phyloP scores from a whole-genome alignment of 1,284 basidiomycete species.

The Phenoliferia sp. region DNA sequence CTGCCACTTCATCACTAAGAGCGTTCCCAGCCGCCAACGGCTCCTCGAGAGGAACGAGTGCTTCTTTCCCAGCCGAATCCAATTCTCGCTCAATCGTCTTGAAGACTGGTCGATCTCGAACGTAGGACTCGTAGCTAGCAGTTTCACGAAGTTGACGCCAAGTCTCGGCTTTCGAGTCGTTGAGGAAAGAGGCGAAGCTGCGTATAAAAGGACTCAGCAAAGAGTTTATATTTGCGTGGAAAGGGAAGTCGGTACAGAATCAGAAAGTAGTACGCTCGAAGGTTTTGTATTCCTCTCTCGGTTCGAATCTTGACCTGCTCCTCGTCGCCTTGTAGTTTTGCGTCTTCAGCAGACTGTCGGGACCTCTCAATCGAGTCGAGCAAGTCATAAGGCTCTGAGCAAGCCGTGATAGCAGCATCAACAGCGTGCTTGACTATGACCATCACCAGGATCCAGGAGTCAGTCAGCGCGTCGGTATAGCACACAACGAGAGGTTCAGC shows the following conservation, averaged over 20 bases:
- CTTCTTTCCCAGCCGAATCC: constrained; percentile 67
- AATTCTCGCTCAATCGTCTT: constrained; percentile 93
- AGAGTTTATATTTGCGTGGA: constrained; percentile 55
- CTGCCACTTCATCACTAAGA: constrained; percentile 73
- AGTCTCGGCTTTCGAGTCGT: constrained; percentile 69
- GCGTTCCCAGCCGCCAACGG: constrained; percentile 46
- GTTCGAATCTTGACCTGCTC: constrained; percentile 63
- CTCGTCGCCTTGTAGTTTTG: constrained; percentile 49
- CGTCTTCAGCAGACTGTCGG: constrained; percentile 65
- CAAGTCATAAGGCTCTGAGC: constrained; percentile 73
- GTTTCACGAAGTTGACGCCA: constrained; percentile 24
- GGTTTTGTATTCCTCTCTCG: constrained; percentile 70
- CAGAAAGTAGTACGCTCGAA: constrained; percentile 58
- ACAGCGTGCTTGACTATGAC: constrained; percentile 54
- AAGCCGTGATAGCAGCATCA: constrained; percentile 86
- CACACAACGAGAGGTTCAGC: constrained; percentile 17
- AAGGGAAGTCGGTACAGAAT: constrained; percentile 82
- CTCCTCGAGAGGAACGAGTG: constrained; percentile 74
- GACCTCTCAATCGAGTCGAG: constrained; percentile 85
- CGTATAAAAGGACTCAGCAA: constrained; percentile 62
- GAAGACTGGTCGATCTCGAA: constrained; percentile 80
- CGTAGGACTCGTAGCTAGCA: constrained; percentile 48
- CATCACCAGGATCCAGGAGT: constrained; percentile 23
- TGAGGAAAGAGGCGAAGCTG: constrained; percentile 83
- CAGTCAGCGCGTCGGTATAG: not conserved